A percentile compares a stretch with the other conserved stretches of the same genome.
These are phyloP conservation scores for Colletotrichum destructivum DNA, from an alignment of 2,329 filamentous ascomycete genomes.

Conservation along the genomic window DNA sequence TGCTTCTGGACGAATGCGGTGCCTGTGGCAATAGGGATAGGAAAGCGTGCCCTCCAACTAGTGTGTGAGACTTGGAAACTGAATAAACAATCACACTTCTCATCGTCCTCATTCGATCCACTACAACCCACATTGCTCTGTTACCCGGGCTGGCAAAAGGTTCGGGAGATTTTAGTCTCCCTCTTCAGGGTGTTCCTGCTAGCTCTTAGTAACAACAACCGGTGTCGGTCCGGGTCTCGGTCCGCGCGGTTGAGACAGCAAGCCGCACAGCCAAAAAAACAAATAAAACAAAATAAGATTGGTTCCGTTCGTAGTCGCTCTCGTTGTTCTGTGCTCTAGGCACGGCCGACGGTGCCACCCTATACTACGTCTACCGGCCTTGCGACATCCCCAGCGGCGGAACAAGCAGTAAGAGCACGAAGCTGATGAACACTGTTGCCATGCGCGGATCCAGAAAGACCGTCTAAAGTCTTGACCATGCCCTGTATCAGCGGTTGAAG, in stretches of 20 bases:
- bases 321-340: too few relatives aligned
- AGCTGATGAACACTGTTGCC: constrained; percentile 80
- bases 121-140: too few relatives aligned
- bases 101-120: too few relatives aligned
- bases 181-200: too few relatives aligned
- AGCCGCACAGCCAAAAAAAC: not conserved
- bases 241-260: not conserved
- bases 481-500: constrained; percentile 79
- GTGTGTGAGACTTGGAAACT: not conserved
- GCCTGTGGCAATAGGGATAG: not conserved
- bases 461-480: constrained; percentile 82
- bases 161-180: too few relatives aligned
- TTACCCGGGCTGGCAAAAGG: too few relatives aligned
- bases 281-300: not conserved
- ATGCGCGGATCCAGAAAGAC: constrained; percentile 84
- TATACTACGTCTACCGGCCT: constrained; percentile 74
- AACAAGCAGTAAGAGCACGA: constrained; percentile 83
- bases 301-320: not conserved
- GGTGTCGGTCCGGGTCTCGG: not conserved
- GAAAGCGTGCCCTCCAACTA: not conserved
- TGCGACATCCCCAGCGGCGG: constrained; percentile 78
- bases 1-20: not conserved
- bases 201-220: too few relatives aligned
- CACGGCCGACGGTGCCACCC: constrained; percentile 42
- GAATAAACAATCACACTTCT: too few relatives aligned